Base-by-base conservation (phyloP, 2,329 filamentous ascomycete genomes). In the Arthrobotrys iridis region DNA sequence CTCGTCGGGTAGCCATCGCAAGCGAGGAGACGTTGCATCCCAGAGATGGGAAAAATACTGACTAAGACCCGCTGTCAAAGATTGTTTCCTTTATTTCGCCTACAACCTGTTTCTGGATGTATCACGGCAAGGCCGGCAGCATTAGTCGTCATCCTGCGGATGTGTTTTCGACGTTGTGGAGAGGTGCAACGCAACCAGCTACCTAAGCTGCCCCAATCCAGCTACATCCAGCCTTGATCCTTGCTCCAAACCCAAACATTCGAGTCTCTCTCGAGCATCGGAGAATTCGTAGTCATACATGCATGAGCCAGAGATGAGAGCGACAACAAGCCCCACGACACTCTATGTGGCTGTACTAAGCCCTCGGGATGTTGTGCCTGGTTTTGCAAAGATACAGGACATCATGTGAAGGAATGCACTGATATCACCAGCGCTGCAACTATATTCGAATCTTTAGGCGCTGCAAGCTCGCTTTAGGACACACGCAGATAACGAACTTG, bases 241-340 rank as follows among this genome's bases (percentile, higher is more conserved):
- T 68, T 64, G 58, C 30, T n/a, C n/a, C n/a, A n/a, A n/a, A n/a
- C n/a, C 26, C 37, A 28, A 68, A 50, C 18, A 15, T 45, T 46
- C 40, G 15, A 46, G 52, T 60, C 22, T 45, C 26, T 45, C 26
- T 50, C 59, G 30, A 50, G 22, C 28, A 50, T 63, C 40, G 48
- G 67, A 72, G 67, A 58, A 64, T 64, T 71, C 58, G 59, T 64
- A 72, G 67, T 72, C 67, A 72, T 72, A 72, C 67, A 5, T 65
- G 67, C 67, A 72, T 72, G 40, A 58, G 15, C n/a, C n/a, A 35
- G 18, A 33, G 20, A 48, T 6, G 45, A 1, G 22, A 15, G 45
- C 18, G 26, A 1, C 22, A 48, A n/a, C 43, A 46, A n/a, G 8
- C 43, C 18, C 15, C 11, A 33, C 4, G 11, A 33, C 30, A 33